phyloP scores from a whole-genome alignment of 306 rosid genomes.

The Vigna reflexopilosa region DNA sequence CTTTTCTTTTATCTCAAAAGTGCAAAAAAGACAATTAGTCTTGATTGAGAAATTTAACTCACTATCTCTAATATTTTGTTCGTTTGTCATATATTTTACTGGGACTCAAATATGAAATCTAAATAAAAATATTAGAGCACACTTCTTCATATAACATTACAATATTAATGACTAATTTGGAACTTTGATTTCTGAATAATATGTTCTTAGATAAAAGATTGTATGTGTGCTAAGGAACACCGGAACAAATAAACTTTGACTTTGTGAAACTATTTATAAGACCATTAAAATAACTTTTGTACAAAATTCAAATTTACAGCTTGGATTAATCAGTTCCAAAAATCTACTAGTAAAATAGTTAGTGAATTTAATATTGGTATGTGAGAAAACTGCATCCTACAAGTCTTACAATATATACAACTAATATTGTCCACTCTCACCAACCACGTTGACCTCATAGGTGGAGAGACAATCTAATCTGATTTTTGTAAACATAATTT shows the following conservation, averaged over 20 bases:
- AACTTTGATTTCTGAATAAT: too few relatives aligned
- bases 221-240: slow-evolving; percentile 12
- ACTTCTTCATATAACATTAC: too few relatives aligned
- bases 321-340: slow-evolving; percentile 40
- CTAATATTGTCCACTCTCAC: slow-evolving; percentile 29
- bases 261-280: slow-evolving; percentile 23
- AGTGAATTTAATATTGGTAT: slow-evolving; percentile 22
- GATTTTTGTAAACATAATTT: slow-evolving; percentile 26
- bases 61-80: too few relatives aligned
- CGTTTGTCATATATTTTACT: too few relatives aligned
- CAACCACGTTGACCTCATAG: slow-evolving; percentile 24
- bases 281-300: slow-evolving; percentile 42
- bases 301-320: slow-evolving; percentile 54
- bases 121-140: too few relatives aligned
- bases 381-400: slow-evolving; percentile 50
- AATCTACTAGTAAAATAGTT: slow-evolving; percentile 20
- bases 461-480: slow-evolving; percentile 34
- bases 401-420: slow-evolving; percentile 55
- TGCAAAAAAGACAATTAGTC: too few relatives aligned
- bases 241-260: neutral
- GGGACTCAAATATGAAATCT: too few relatives aligned
- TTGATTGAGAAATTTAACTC: too few relatives aligned
- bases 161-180: too few relatives aligned
- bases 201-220: neutral
- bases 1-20: too few relatives aligned